Evolutionary conservation across 2,329 filamentous ascomycete genomes (phyloP).

Genomic region (Xylariaceae sp.): DNA sequence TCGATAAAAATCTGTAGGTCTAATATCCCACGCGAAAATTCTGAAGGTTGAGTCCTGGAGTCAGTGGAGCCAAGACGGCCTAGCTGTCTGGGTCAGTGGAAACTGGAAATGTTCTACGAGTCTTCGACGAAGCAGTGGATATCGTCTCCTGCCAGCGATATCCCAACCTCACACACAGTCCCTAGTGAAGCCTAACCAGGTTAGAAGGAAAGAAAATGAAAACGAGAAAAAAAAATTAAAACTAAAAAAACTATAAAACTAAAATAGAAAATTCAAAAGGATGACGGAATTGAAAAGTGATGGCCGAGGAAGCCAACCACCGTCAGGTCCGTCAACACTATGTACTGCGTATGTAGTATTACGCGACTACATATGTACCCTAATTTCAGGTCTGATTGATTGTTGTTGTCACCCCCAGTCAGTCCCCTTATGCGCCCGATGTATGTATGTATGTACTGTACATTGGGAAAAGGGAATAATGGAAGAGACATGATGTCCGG

Average conservation of each 20-base stretch:
- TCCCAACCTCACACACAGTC: background rate
- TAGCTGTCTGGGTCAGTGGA: conserved; percentile 5
- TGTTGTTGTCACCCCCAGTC: background rate
- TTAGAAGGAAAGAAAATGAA: background rate
- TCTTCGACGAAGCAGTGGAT: conserved; percentile 27
- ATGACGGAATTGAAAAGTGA: background rate
- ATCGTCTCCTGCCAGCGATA: conserved; percentile 6
- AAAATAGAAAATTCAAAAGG: background rate
- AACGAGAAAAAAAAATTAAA: too few species aligned
- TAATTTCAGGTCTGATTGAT: background rate
- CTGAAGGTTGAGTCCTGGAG: conserved; percentile 16
- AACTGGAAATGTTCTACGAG: conserved; percentile 26
- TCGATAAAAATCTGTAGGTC: conserved; percentile 11
- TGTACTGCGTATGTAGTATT: too few species aligned
- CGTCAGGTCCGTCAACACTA: background rate
- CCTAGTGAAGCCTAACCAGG: background rate
- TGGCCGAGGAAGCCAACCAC: background rate
- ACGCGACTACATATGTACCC: background rate
- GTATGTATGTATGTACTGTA: background rate
- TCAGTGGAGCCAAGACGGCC: conserved; percentile 24
- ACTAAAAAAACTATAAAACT: too few species aligned
- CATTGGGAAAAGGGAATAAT: background rate
- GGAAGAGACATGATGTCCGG: conserved; percentile 16
- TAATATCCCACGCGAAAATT: conserved; percentile 25
- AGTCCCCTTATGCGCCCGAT: background rate